Evolutionary conservation across 768 basidiomycete genomes (phyloP).

Genomic region (Suillus variegatus): DNA sequence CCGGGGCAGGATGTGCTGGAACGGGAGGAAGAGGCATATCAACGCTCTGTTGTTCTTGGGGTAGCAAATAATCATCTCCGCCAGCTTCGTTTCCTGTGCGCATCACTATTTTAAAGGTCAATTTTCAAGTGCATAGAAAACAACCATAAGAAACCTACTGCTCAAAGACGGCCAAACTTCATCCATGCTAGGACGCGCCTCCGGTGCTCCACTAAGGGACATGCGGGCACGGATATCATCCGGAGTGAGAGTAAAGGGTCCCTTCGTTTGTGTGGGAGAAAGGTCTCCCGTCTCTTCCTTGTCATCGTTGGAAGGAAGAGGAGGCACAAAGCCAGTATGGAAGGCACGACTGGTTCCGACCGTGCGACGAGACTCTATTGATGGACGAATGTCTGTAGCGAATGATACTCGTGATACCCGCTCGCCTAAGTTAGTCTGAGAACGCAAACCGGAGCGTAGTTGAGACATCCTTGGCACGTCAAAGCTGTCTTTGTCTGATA

Average conservation of each 20-base stretch:
- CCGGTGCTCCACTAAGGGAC: slow-evolving; percentile 31
- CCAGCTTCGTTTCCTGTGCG: slow-evolving; percentile 49
- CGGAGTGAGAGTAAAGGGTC: slow-evolving; percentile 45
- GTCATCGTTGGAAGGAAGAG: slow-evolving; percentile 39
- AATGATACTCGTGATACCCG: slow-evolving; percentile 69
- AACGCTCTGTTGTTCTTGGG: slow-evolving; percentile 20
- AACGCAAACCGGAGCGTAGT: slow-evolving; percentile 56
- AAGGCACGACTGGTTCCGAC: slow-evolving; percentile 42
- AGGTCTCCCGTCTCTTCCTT: slow-evolving; percentile 29
- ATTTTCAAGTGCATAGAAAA: slow-evolving; percentile 7
- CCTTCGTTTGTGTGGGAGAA: slow-evolving; percentile 46
- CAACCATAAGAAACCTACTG: slow-evolving; percentile 41
- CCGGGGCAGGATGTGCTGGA: slow-evolving; percentile 30
- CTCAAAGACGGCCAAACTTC: slow-evolving; percentile 71
- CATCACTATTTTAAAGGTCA: slow-evolving; percentile 56
- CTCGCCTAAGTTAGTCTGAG: slow-evolving; percentile 45
- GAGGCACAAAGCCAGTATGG: slow-evolving; percentile 41
- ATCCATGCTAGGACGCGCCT: slow-evolving; percentile 44
- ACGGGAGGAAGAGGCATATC: slow-evolving; percentile 36
- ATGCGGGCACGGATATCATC: slow-evolving; percentile 66
- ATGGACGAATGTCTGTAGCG: slow-evolving; percentile 57
- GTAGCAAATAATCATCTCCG: slow-evolving; percentile 49
- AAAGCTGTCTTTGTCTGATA: slow-evolving; percentile 39
- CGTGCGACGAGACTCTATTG: slow-evolving; percentile 44
- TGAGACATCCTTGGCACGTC: slow-evolving; percentile 42